Percentiles rank a stretch among this genome's conserved stretches.
These are phyloP conservation scores for Mycena polygramma DNA, from an alignment of 768 basidiomycete species.

Conservation along the genomic window DNA sequence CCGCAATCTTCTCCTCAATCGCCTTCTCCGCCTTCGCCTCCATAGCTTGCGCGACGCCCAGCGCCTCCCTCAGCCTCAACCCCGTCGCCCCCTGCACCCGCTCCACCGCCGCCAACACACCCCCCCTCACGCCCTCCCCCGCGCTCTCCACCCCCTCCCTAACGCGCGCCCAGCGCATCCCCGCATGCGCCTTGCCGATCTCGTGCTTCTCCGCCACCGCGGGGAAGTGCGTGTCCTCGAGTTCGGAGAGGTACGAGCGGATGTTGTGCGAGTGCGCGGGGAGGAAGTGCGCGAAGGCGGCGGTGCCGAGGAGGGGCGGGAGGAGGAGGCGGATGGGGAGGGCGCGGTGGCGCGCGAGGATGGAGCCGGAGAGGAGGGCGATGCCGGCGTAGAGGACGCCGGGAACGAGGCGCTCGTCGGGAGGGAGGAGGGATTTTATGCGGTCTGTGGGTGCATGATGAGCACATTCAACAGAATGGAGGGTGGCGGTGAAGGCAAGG, in stretches of 20 bases:
- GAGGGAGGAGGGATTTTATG: slow-evolving; percentile 84
- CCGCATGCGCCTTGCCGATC: slow-evolving; percentile 28
- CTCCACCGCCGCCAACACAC: slow-evolving; percentile 17
- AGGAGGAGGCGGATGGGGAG: slow-evolving; percentile 78
- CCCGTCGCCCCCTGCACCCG: slow-evolving; percentile 66
- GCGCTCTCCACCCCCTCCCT: neutral
- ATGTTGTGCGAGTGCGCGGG: slow-evolving; percentile 52
- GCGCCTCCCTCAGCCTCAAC: slow-evolving; percentile 73
- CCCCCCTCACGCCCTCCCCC: neutral
- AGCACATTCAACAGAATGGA: too few species aligned
- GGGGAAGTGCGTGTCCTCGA: slow-evolving; percentile 26
- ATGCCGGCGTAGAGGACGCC: slow-evolving; percentile 93
- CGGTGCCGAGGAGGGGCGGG: slow-evolving; percentile 80
- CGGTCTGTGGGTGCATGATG: slow-evolving; percentile 76
- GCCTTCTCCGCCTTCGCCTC: slow-evolving; percentile 35
- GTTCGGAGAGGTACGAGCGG: neutral
- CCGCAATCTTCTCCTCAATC: slow-evolving; percentile 13
- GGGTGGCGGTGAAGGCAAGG: too few species aligned
- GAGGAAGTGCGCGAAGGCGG: slow-evolving; percentile 86
- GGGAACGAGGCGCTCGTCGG: slow-evolving; percentile 87
- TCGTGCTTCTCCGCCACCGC: slow-evolving; percentile 20
- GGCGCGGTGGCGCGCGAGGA: slow-evolving; percentile 83
- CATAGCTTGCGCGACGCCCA: slow-evolving; percentile 58
- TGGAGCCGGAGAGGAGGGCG: slow-evolving; percentile 88
- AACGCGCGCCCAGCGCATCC: slow-evolving; percentile 25